Conservation (phyloP, 257 asterid species). For the Solanum arcanum region DNA sequence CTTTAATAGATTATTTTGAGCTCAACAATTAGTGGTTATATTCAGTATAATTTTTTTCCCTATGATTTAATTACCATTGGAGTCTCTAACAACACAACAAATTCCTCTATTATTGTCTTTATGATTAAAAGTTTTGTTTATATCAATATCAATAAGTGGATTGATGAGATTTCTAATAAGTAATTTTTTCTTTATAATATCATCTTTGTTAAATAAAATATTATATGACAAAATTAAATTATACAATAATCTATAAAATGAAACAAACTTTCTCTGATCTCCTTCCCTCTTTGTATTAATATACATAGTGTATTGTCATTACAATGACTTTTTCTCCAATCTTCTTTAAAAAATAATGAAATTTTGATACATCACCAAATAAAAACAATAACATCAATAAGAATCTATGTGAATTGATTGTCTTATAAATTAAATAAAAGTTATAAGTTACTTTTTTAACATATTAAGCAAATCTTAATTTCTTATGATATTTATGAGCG, state of each 20-base stretch:
- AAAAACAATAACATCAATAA: not conserved
- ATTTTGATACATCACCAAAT: not conserved
- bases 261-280: not conserved
- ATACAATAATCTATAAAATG: too few relatives aligned
- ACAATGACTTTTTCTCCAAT: not conserved
- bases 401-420: not conserved
- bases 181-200: too few relatives aligned
- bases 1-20: not conserved
- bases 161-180: too few relatives aligned
- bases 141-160: too few relatives aligned
- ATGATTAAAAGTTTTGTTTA: not conserved
- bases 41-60: too few relatives aligned
- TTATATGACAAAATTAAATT: not conserved
- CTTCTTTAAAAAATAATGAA: too few relatives aligned
- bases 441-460: not conserved
- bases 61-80: too few relatives aligned
- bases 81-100: too few relatives aligned
- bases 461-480: not conserved
- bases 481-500: not conserved
- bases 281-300: not conserved
- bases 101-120: too few relatives aligned
- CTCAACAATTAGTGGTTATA: not conserved
- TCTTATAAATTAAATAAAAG: not conserved
- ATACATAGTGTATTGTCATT: too few relatives aligned
- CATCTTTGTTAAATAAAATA: too few relatives aligned